Conservation (phyloP, 768 basidiomycete species). For the Russula olivacea region DNA sequence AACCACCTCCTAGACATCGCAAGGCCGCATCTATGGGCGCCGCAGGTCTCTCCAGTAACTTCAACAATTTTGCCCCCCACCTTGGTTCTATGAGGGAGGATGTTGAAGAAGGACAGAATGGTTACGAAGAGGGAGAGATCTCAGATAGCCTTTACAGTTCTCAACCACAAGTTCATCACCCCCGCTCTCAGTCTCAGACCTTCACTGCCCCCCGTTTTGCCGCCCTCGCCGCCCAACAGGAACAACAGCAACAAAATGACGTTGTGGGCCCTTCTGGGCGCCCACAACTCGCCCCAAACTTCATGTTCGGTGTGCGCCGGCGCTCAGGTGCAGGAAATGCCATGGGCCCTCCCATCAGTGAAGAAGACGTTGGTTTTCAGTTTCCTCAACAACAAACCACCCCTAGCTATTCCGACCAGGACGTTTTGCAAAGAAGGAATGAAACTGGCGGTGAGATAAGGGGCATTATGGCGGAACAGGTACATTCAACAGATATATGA, state of each 20-base stretch:
- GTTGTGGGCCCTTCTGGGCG: slow-evolving; percentile 66
- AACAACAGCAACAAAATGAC: slow-evolving; percentile 44
- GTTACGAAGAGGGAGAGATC: slow-evolving; percentile 78
- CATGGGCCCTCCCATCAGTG: slow-evolving; percentile 68
- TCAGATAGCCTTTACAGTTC: slow-evolving; percentile 48
- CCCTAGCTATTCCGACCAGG: slow-evolving; percentile 25
- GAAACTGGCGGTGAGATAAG: slow-evolving; percentile 69
- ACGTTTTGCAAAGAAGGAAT: slow-evolving; percentile 47
- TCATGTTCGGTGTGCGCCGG: slow-evolving; percentile 73
- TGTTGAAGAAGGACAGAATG: slow-evolving; percentile 49
- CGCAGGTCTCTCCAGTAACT: slow-evolving; percentile 50
- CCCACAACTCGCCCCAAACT: slow-evolving; percentile 85
- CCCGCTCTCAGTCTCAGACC: slow-evolving; percentile 72
- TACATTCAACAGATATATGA: slow-evolving; percentile 31
- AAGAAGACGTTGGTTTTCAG: slow-evolving; percentile 77
- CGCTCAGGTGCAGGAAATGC: slow-evolving; percentile 46
- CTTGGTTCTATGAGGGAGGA: slow-evolving; percentile 83
- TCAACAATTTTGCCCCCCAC: slow-evolving; percentile 70
- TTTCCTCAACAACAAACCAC: slow-evolving; percentile 62
- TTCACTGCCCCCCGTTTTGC: slow-evolving; percentile 89
- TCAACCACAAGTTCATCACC: slow-evolving; percentile 47
- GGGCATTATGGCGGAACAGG: slow-evolving; percentile 95
- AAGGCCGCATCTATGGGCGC: slow-evolving; percentile 73
- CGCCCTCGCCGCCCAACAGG: slow-evolving; percentile 62
- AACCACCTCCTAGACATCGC: slow-evolving; percentile 59